These are phyloP conservation scores for Coniochaeta pulveracea DNA, from an alignment of 2,329 filamentous ascomycete species.

Conservation along the genomic window DNA sequence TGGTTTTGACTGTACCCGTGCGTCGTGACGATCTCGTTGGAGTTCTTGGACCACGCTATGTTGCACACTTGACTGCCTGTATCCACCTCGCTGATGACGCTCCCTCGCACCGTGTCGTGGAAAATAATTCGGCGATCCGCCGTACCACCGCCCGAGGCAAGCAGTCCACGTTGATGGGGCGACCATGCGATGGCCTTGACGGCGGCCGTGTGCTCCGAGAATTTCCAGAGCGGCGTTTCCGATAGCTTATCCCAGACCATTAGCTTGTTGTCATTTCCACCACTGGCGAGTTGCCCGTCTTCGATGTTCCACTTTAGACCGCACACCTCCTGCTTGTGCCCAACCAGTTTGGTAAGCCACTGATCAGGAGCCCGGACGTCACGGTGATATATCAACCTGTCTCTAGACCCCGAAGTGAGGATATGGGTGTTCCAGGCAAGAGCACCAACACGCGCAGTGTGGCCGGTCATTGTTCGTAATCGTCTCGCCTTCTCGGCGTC, in stretches of 20 bases:
- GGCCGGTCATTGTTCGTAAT: slow-evolving; percentile 90
- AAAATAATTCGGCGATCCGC: slow-evolving; percentile 96
- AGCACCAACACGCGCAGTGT: slow-evolving; percentile 84
- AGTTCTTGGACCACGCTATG: slow-evolving; percentile 92
- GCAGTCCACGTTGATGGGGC: slow-evolving; percentile 82
- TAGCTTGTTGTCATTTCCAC: slow-evolving; percentile 96
- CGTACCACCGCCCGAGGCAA: slow-evolving; percentile 93
- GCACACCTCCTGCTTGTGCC: slow-evolving; percentile 97
- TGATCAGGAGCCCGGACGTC: slow-evolving; percentile 91
- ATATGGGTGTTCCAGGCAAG: slow-evolving; percentile 98
- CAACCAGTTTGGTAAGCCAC: slow-evolving; percentile 74
- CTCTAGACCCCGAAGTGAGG: slow-evolving; percentile 85
- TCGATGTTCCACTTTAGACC: slow-evolving; percentile 96
- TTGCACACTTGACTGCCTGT: slow-evolving; percentile 99
- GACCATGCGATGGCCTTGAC: slow-evolving; percentile 99
- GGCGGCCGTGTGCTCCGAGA: slow-evolving; percentile 86
- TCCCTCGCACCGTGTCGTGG: slow-evolving; percentile 85
- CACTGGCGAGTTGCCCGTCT: slow-evolving; percentile 86
- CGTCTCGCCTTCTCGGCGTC: slow-evolving; percentile 81
- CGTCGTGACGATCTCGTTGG: slow-evolving; percentile 92
- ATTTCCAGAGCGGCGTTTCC: slow-evolving; percentile 88
- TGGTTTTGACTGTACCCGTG: slow-evolving; percentile 98
- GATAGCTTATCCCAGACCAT: slow-evolving; percentile 97
- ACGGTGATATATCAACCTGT: slow-evolving; percentile 88
- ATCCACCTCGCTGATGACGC: slow-evolving; percentile 76